Conservation (phyloP, 106 monocot genomes). For the Triglochin maritima region DNA sequence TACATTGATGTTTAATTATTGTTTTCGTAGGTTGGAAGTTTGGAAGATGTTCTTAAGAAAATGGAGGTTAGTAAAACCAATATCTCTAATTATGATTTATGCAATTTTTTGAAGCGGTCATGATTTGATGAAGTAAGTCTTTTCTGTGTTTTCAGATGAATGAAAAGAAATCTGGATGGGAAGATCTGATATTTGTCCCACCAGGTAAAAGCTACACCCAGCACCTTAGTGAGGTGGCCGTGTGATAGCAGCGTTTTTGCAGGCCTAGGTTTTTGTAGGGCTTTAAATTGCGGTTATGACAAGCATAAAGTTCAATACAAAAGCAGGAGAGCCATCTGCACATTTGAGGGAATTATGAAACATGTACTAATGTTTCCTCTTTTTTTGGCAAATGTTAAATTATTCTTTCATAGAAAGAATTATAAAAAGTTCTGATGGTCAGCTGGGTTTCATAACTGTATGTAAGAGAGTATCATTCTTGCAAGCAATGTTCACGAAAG, state of each 20-base stretch:
- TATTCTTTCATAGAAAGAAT: too few species aligned
- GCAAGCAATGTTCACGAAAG: too few species aligned
- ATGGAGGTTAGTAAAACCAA: constrained; percentile 60
- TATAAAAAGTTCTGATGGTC: too few species aligned
- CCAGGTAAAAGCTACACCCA: constrained; percentile 78
- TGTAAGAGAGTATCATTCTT: too few species aligned
- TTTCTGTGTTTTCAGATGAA: constrained; percentile 50
- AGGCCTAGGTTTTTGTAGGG: not conserved
- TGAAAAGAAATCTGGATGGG: constrained; percentile 89
- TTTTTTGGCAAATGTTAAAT: too few species aligned
- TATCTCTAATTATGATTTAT: not conserved
- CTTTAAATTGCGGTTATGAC: too few species aligned
- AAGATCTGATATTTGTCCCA: constrained; percentile 92
- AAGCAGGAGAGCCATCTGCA: not conserved
- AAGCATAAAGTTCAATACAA: not conserved
- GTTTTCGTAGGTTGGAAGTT: constrained; percentile 63
- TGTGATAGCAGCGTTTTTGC: constrained; percentile 20
- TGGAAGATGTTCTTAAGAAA: constrained; percentile 94
- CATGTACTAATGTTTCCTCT: too few species aligned
- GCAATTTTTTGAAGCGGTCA: not conserved
- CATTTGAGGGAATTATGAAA: too few species aligned
- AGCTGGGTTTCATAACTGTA: too few species aligned
- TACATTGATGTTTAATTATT: not conserved
- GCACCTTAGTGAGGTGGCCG: constrained; percentile 69
- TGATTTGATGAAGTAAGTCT: not conserved